Base-by-base conservation (phyloP, 352 stramenopile genomes). In the Phytophthora pistaciae region DNA sequence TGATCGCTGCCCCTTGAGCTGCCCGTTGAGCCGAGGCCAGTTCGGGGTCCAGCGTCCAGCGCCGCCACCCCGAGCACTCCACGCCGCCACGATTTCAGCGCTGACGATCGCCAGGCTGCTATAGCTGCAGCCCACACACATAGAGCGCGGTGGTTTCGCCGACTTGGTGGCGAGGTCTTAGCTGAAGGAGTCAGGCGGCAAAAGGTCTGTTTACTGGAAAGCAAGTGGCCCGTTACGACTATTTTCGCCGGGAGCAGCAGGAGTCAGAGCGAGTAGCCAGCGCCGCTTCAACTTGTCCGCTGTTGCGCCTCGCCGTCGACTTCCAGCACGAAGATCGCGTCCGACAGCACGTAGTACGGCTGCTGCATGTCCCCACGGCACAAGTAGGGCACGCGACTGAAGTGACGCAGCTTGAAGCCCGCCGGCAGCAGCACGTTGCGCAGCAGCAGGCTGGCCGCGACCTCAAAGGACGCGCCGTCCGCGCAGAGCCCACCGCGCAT, bases 301-400 rank as follows among this genome's bases (percentile, higher is more conserved):
- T 36, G 16, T n/a, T 23, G n/a, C 49, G 40, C 49, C 29, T 65
- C 64, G 13, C 73, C 36, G 66, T 87, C 82, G 13, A 92, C 80
- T 78, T 89, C 70, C 6, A 95, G 66, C 68, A 94, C 87, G 69
- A 95, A 95, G 58, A 96, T 88, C 25, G 89, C 89, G 62, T 96
- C 89, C n/a, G 82, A 91, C 13, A 96, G 73, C 59, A 95, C 87
- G 65, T 95, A 95, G 78, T 94, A 96, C 38, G 89, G 83, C 62
- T 94, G 83, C 20, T 79, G 84, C 49, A 95, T 68, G 62, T 95
- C 89, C 16, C 89, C 89, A 8, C 87, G 85, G 64, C 86, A 95
- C 52, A 96, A 68, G 72, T 96, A 96, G 52, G 89, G 89, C 48
- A 96, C 89, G 62, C 89, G 87, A 36, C 84, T 93, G 66, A 96